Evolutionary conservation across 2,329 filamentous ascomycete genomes (phyloP).

Genomic region (Pestalotiopsis sp.): DNA sequence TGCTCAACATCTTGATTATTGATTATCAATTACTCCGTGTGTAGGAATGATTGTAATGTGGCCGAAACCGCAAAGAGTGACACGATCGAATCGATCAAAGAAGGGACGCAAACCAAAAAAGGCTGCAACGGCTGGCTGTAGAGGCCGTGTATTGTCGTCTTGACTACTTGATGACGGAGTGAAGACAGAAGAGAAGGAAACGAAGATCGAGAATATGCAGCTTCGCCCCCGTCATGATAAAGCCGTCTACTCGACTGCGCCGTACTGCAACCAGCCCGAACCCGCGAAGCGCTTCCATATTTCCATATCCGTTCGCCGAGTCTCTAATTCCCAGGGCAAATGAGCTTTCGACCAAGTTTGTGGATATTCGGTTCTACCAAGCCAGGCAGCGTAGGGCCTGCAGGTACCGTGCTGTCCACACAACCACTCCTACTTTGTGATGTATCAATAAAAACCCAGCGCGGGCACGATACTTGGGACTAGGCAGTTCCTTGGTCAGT

Average conservation of each 20-base stretch:
- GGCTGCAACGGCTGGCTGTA: conserved; percentile 27
- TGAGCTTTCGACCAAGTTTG: conserved; percentile 5
- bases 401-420: not conserved
- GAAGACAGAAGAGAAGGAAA: conserved; percentile 14
- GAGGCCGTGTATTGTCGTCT: conserved; percentile 26
- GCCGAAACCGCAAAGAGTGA: conserved; percentile 28
- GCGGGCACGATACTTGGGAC: not conserved
- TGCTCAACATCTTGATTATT: conserved; percentile 23
- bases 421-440: not conserved
- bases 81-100: conserved; percentile 23
- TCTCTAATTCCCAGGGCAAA: not conserved
- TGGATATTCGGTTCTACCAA: not conserved
- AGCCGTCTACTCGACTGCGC: conserved; percentile 13
- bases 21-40: conserved; percentile 14
- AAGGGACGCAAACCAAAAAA: conserved; percentile 30
- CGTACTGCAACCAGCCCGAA: not conserved
- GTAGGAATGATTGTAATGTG: conserved; percentile 23
- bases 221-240: conserved; percentile 13
- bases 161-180: conserved; percentile 12
- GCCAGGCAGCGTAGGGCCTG: not conserved
- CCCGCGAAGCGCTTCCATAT: not conserved
- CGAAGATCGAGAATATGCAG: conserved; percentile 12
- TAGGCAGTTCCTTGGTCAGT: not conserved
- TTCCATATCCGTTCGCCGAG: not conserved
- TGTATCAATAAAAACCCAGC: not conserved